Evolutionary conservation across 2,329 filamentous ascomycete genomes (phyloP).

Genomic region (Penicillium sclerotigenum): DNA sequence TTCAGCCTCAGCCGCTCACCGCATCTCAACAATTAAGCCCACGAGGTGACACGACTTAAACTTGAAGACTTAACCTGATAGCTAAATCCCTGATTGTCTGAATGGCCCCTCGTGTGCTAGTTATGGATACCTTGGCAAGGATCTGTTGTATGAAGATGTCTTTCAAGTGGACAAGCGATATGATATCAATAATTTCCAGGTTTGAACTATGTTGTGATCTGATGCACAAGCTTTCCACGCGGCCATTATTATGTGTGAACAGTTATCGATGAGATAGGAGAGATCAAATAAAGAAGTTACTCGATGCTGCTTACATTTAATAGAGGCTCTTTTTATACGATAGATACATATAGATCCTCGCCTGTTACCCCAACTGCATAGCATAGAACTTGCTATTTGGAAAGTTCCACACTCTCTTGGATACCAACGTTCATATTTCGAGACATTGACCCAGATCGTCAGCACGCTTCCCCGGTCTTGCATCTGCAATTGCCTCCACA

Average conservation of each 20-base stretch:
- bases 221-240: background rate
- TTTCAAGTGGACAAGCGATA: background rate
- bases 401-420: constrained; percentile 9
- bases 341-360: too few species aligned
- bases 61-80: background rate
- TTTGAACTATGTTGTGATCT: too few species aligned
- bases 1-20: constrained; percentile 17
- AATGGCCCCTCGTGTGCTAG: background rate
- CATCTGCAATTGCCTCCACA: background rate
- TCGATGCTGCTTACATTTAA: background rate
- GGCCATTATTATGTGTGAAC: background rate
- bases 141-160: background rate
- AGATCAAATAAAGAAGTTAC: background rate
- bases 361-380: too few species aligned
- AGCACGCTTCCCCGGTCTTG: background rate
- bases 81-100: background rate
- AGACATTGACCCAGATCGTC: constrained; percentile 6
- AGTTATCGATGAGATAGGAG: background rate
- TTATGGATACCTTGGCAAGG: background rate
- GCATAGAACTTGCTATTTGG: constrained; percentile 3
- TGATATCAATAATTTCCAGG: background rate
- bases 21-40: constrained; percentile 1
- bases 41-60: constrained; percentile 15
- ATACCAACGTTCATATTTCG: constrained; percentile 4
- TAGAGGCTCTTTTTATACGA: background rate